Conservation (phyloP, 495 filamentous ascomycete genomes). For the Aspergillus avenaceus region DNA sequence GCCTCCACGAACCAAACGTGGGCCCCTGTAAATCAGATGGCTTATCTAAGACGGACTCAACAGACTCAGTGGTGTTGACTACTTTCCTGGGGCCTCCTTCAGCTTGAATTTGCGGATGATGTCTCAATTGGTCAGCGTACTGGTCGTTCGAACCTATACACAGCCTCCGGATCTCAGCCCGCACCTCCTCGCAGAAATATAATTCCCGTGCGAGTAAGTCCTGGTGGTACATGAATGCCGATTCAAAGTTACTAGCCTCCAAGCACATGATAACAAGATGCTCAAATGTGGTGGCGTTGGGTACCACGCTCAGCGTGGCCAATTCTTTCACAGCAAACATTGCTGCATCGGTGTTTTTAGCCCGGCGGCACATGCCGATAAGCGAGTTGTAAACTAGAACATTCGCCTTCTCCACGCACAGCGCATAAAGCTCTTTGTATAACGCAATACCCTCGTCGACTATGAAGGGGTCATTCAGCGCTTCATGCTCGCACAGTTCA, state of each 20-base stretch:
- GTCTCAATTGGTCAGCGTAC: slow-evolving; percentile 26
- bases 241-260: slow-evolving; percentile 33
- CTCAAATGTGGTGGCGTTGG: slow-evolving; percentile 62
- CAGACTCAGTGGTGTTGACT: too few relatives aligned
- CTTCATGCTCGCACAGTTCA: slow-evolving; percentile 28
- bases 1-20: background rate
- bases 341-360: slow-evolving; percentile 47
- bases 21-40: slow-evolving; percentile 2
- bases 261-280: slow-evolving; percentile 63
- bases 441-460: slow-evolving; percentile 55
- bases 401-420: slow-evolving; percentile 56
- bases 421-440: slow-evolving; percentile 65
- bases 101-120: slow-evolving; percentile 23
- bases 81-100: slow-evolving; percentile 5
- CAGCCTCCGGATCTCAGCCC: slow-evolving; percentile 25
- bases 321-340: slow-evolving; percentile 75
- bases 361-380: slow-evolving; percentile 54
- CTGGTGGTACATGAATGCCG: slow-evolving; percentile 37
- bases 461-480: slow-evolving; percentile 20
- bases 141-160: slow-evolving; percentile 24
- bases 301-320: slow-evolving; percentile 55
- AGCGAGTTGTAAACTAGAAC: slow-evolving; percentile 64
- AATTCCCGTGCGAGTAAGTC: slow-evolving; percentile 30
- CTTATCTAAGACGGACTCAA: too few relatives aligned
- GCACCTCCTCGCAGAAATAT: slow-evolving; percentile 17